Evolutionary conservation across 345 rosid species (phyloP), one percentile per base, ranked within the genome.

Genomic region (Eucalyptus dawsonii): DNA sequence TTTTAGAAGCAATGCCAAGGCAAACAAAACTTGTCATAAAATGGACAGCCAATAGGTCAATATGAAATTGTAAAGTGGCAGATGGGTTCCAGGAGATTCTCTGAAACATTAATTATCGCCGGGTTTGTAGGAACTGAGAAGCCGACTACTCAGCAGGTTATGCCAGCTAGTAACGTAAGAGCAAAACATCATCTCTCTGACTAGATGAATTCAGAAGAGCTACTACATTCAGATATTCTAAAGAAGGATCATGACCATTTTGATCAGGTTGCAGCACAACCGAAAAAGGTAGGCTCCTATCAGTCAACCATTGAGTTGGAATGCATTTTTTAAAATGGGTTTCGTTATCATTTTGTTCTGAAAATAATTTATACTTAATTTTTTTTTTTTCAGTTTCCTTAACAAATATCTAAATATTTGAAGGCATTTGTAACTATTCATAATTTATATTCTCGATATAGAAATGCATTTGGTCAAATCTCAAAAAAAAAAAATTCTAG

Each of bases 321-420:
- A 27, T 29, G 69, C n/a, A 65, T 65, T 65, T n/a, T n/a, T n/a
- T 2, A n/a, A 1, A 0, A 53, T 21, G 2, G 0, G 1, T 53
- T 53, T 21, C 1, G 0, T 53, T 19, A 19, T 1, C 1, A 19
- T 53, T 53, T 19, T 53, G 11, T 53, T 1, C 1, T 0, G 0
- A 53, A 53, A 19, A 53, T 53, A 53, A 53, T 53, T 8, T 53
- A 0, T 19, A 53, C 25, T 19, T 53, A 53, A 53, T 53, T 7
- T 1, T 53, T 19, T 0, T 0, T 7, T 53, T 19, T 53, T 53
- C 3, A 7, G 0, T 53, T 53, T 0, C 11, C 10, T 53, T 3
- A 53, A 53, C 1, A 1, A 53, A 19, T 19, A 19, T 19, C 10
- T 53, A 0, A 53, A 53, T 1, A 53, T 53, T 19, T 53, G 11